Base-by-base conservation (phyloP, 108 stramenopile species). In the Schizochytrium sp. region DNA sequence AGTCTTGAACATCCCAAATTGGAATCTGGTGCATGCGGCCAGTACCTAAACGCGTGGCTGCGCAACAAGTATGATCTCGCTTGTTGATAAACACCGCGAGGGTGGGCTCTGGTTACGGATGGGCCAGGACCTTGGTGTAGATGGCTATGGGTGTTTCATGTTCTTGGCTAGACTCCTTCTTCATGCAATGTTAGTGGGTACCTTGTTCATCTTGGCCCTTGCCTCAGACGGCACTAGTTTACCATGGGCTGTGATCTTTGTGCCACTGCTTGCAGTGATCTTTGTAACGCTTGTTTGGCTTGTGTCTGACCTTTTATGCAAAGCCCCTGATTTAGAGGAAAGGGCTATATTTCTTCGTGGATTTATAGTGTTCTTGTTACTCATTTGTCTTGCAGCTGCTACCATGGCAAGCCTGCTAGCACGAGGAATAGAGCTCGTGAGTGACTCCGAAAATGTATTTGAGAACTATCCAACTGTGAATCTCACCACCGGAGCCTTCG, bases 371-470 rank as follows among this genome's bases (percentile, higher is more conserved):
- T 83, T 83, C 40, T n/a, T 49, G 3, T 53, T 83, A 8, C 45
- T 83, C 28, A 83, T 83, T 40, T 17, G 15, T 53, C 5, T 50
- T 17, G 40, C 76, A n/a, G 49, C 76, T 7, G 76, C 17, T 38
- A 50, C 76, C 3, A 49, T 83, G 47, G 76, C 76, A 10, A 53
- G 50, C 5, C 76, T 83, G 50, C 50, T 83, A 17, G 76, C 15
- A 5, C 10, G 28, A 7, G 76, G 76, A 17, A 50, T 83, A 10
- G 50, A 40, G 4, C 10, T 83, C 28, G 53, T 55, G 47, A 28
- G 28, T 28, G 53, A 83, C 7, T 10, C 5, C n/a, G 50, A 55
- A n/a, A 83, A 38, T 38, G 28, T 28, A 56, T 53, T 83, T 10
- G 10, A 47, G 17, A 40, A 42, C 0, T 38, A 55, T 49, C 76